These are phyloP conservation scores for Scedosporium dehoogii DNA, from an alignment of 2,329 filamentous ascomycete species.

Conservation along the genomic window DNA sequence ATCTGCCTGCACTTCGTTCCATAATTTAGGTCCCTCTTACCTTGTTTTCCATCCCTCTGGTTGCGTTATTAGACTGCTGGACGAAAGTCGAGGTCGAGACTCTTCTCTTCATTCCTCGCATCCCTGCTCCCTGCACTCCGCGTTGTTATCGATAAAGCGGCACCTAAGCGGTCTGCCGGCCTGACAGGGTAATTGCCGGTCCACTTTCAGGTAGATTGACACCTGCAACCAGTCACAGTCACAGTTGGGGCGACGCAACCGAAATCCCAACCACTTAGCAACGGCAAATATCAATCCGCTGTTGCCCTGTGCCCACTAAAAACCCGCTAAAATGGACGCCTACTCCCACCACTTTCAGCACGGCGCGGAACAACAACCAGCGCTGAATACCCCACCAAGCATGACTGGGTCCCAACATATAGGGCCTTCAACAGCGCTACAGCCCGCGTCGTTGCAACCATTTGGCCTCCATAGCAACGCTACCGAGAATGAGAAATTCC, in stretches of 20 bases:
- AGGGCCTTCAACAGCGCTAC: neutral
- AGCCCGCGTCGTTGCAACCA: constrained; percentile 10
- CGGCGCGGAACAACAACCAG: neutral
- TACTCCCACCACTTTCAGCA: neutral
- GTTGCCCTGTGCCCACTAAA: neutral
- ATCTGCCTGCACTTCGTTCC: neutral
- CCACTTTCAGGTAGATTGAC: neutral
- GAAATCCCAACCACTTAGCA: neutral
- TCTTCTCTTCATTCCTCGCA: neutral
- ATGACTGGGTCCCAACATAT: neutral
- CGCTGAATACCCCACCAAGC: neutral
- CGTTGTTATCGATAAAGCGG: constrained; percentile 2
- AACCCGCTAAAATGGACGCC: neutral
- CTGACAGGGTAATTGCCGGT: neutral
- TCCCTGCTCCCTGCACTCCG: neutral
- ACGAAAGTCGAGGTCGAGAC: too few species aligned
- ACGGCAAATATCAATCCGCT: neutral
- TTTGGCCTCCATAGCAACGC: constrained; percentile 27
- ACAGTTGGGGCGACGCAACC: neutral
- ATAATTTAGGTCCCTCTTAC: neutral
- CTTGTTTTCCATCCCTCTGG: neutral
- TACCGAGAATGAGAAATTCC: constrained; percentile 24
- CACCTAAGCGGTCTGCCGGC: neutral
- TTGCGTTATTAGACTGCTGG: neutral
- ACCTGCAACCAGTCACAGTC: neutral